Percentiles rank a stretch among this genome's conserved stretches.
These are phyloP conservation scores for Mortierella sp. DNA, from an alignment of 371 early-diverging fungal species.

Conservation along the genomic window DNA sequence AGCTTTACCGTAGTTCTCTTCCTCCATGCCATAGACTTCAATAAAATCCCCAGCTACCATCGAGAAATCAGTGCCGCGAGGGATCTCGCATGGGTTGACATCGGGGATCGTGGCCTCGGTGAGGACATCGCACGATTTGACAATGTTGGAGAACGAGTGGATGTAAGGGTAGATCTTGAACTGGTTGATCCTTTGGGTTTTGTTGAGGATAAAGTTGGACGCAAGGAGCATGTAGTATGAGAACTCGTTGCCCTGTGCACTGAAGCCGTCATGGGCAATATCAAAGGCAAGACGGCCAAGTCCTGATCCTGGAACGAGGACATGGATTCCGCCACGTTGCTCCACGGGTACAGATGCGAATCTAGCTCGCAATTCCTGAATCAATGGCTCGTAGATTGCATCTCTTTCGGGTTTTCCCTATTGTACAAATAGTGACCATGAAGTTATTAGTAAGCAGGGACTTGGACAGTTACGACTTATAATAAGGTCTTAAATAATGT, in stretches of 20 bases:
- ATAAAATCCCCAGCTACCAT: constrained; percentile 98
- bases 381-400: constrained; percentile 84
- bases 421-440: not conserved
- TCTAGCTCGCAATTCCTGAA: constrained; percentile 75
- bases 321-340: constrained; percentile 67
- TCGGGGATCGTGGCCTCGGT: constrained; percentile 86
- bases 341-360: constrained; percentile 64
- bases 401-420: constrained; percentile 86
- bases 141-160: constrained; percentile 90
- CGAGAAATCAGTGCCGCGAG: constrained; percentile 85
- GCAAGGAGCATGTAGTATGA: constrained; percentile 88
- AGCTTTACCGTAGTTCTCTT: constrained; percentile 64
- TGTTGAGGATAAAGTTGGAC: constrained; percentile 91
- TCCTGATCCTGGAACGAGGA: constrained; percentile 94
- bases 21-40: constrained; percentile 79
- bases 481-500: not conserved
- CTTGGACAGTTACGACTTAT: not conserved
- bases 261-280: constrained; percentile 83
- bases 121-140: constrained; percentile 72
- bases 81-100: constrained; percentile 76
- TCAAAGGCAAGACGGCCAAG: constrained; percentile 92
- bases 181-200: constrained; percentile 64
- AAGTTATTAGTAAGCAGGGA: not conserved
- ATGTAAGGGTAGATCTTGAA: constrained; percentile 90
- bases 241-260: constrained; percentile 90